A percentile compares a stretch with the other conserved stretches of the same genome.
These are phyloP conservation scores for Pulveroboletus sp. DNA, from an alignment of 768 basidiomycete species.

Conservation along the genomic window DNA sequence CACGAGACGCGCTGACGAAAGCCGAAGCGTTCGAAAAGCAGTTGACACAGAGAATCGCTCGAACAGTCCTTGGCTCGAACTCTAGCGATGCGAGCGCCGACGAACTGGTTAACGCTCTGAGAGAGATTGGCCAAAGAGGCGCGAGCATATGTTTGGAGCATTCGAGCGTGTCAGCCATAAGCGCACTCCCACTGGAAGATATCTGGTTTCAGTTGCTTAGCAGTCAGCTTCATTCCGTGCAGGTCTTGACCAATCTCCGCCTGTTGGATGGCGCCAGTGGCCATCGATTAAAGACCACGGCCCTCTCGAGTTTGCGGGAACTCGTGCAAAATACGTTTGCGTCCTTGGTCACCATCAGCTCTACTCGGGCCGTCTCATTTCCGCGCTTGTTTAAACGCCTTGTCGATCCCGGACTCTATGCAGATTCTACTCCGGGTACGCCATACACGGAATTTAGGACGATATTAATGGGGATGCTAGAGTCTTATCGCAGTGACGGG, in stretches of 20 bases:
- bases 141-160: constrained; percentile 66
- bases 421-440: constrained; percentile 48
- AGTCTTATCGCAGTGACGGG: constrained; percentile 88
- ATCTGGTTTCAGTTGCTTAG: constrained; percentile 86
- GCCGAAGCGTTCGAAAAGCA: constrained; percentile 54
- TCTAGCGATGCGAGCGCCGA: constrained; percentile 23
- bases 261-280: constrained; percentile 18
- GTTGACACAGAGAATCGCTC: constrained; percentile 43
- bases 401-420: constrained; percentile 62
- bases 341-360: constrained; percentile 78
- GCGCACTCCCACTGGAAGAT: constrained; percentile 59
- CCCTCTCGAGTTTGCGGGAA: constrained; percentile 53
- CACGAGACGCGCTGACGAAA: constrained; percentile 61
- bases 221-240: constrained; percentile 77
- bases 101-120: constrained; percentile 45
- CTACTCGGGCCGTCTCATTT: constrained; percentile 78
- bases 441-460: constrained; percentile 88
- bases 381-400: constrained; percentile 90
- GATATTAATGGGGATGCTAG: constrained; percentile 92
- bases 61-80: constrained; percentile 28
- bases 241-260: constrained; percentile 51
- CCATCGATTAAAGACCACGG: constrained; percentile 18
- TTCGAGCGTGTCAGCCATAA: constrained; percentile 42
- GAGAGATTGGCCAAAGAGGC: constrained; percentile 55
- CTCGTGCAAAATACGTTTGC: constrained; percentile 83